Evolutionary conservation across 1,139 yeast genomes (phyloP), one percentile per base, ranked within the genome.

Genomic region (Pichia sp.): DNA sequence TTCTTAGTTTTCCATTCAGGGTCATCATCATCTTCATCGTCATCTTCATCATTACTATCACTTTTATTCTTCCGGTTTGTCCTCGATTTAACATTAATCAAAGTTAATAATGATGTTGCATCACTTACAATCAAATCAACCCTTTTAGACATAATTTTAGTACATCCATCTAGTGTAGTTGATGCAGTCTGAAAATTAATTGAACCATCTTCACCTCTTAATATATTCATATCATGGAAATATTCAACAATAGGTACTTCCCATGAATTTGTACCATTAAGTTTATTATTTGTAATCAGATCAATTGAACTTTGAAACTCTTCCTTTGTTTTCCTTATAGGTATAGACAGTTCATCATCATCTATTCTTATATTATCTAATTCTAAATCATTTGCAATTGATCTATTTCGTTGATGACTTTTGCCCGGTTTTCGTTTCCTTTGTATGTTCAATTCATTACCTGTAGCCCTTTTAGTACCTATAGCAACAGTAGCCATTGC

Each of bases 51-150:
- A 4, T 54, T 58, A 9, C 44, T 52, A 36, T 32, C 47, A 1
- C 50, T 58, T 4, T 40, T 28, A 26, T 31, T n/a, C 12, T 28
- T 37, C 19, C n/a, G 14, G 17, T 25, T 30, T 15, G 22, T 45
- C 51, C 4, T 47, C 61, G 8, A 51, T 62, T 4, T 51, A 52
- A 4, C 51, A 53, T 10, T 42, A 12, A 88, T 64, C 15, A 43
- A 20, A 10, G 36, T 39, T 3, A 41, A n/a, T 44, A 89, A 66
- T 53, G 79, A 78, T 14, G 95, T 94, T 0, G 96, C 84, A 52
- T 88, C 96, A 1, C 82, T 76, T 1, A 88, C 91, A 1, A 84
- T 93, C 0, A 94, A 82, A 53, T 88, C 96, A 10, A 89, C 89
- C 52, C 97, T 72, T 39, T 84, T 79, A 5, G 86, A 74, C 51